phyloP scores from a whole-genome alignment of 495 filamentous ascomycete species.

The Lophium mytilinum region DNA sequence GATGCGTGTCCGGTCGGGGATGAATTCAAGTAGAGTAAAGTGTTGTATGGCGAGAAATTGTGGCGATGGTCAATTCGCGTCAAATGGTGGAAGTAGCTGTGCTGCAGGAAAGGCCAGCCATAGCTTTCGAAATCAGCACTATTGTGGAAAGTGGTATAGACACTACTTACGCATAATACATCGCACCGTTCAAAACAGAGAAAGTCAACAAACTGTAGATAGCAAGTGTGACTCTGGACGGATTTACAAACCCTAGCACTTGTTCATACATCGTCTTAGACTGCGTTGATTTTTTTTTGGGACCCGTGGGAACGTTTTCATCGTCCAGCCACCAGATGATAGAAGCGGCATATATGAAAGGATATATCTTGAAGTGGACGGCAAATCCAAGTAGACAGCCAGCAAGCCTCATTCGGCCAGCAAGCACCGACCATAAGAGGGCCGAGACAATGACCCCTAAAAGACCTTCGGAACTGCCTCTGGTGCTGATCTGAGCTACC shows the following conservation, averaged over 20 bases:
- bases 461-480: constrained; percentile 88
- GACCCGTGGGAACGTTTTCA: constrained; percentile 29
- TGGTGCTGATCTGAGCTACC: constrained; percentile 91
- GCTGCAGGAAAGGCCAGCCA: constrained; percentile 65
- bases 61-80: constrained; percentile 93
- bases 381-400: constrained; percentile 71
- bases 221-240: constrained; percentile 50
- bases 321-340: constrained; percentile 83
- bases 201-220: constrained; percentile 65
- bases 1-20: constrained; percentile 36
- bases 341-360: constrained; percentile 83
- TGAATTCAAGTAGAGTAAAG: constrained; percentile 75
- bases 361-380: constrained; percentile 98
- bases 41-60: constrained; percentile 97
- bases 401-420: constrained; percentile 51
- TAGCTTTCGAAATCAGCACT: constrained; percentile 41
- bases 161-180: constrained; percentile 60
- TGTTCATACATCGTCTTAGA: constrained; percentile 9
- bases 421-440: constrained; percentile 70
- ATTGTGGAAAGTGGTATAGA: background rate
- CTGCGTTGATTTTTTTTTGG: background rate
- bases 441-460: constrained; percentile 74
- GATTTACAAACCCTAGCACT: constrained; percentile 49
- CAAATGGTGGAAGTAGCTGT: constrained; percentile 89
- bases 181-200: constrained; percentile 56